phyloP scores from a whole-genome alignment of 1,284 basidiomycete genomes.

The Puccinia horiana region DNA sequence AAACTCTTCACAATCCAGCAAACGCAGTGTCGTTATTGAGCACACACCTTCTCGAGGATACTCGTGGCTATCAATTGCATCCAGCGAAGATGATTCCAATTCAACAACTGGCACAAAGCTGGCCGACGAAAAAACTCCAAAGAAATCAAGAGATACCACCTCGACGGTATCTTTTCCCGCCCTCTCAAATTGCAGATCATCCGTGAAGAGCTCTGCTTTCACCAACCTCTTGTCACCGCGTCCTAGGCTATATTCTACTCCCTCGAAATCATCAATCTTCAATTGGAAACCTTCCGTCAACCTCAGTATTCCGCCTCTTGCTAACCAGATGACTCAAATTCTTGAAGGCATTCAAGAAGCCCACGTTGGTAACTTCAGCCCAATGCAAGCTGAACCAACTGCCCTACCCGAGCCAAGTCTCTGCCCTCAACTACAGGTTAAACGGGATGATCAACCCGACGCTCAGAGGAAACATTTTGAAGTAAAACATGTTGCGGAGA shows the following conservation, averaged over 20 bases:
- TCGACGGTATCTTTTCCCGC: neutral
- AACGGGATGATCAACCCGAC: neutral
- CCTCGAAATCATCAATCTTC: constrained; percentile 10
- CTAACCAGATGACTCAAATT: constrained; percentile 18
- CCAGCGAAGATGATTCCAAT: constrained; percentile 6
- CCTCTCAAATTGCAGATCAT: constrained; percentile 30
- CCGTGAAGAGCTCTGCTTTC: neutral
- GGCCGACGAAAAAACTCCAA: constrained; percentile 41
- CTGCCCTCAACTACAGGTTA: constrained; percentile 5
- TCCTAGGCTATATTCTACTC: neutral
- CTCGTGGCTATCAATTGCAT: constrained; percentile 57
- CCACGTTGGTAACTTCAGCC: neutral
- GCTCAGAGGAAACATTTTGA: neutral
- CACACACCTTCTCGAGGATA: constrained; percentile 53
- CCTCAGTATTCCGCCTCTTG: neutral
- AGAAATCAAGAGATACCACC: constrained; percentile 5
- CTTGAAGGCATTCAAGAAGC: constrained; percentile 23
- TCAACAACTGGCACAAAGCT: neutral
- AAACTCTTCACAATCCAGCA: constrained; percentile 73
- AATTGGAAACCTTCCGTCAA: constrained; percentile 17
- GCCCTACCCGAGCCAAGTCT: neutral
- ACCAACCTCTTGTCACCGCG: constrained; percentile 17
- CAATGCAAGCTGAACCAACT: neutral
- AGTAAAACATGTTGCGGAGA: constrained; percentile 66
- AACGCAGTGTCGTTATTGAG: constrained; percentile 61